These are phyloP conservation scores for Verticillium longisporum DNA, from an alignment of 2,329 filamentous ascomycete genomes.

Conservation along the genomic window DNA sequence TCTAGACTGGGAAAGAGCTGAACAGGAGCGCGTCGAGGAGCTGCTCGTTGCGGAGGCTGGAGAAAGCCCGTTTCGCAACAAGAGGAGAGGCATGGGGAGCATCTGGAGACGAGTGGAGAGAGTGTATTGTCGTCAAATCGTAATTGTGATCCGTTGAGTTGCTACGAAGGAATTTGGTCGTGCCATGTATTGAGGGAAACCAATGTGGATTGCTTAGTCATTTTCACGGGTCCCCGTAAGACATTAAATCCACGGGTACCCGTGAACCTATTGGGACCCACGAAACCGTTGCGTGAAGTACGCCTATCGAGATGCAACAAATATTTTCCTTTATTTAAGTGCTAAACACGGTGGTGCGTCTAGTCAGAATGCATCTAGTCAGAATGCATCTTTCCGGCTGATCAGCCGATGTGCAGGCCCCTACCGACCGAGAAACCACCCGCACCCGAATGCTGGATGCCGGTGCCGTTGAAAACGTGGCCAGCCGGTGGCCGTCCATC, in stretches of 20 bases:
- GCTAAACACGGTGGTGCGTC: not conserved
- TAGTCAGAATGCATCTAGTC: not conserved
- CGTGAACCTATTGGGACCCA: slow-evolving; percentile 1
- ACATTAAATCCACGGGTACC: not conserved
- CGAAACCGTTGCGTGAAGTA: no score
- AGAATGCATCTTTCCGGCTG: not conserved
- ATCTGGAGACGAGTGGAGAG: slow-evolving; percentile 6
- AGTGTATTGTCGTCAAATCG: not conserved
- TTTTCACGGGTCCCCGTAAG: not conserved
- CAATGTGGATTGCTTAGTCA: not conserved
- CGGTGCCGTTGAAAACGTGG: not conserved
- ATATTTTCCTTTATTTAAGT: not conserved
- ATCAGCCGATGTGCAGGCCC: not conserved
- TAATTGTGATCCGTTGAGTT: not conserved
- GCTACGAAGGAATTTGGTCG: not conserved
- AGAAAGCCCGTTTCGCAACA: slow-evolving; percentile 1
- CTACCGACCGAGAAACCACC: not conserved
- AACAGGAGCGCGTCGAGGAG: slow-evolving; percentile 14
- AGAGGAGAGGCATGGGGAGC: slow-evolving; percentile 4
- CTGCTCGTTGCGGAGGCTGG: slow-evolving; percentile 8
- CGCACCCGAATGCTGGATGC: not conserved
- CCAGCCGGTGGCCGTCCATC: not conserved
- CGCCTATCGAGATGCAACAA: not conserved
- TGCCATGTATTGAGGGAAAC: no score
- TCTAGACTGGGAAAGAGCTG: slow-evolving; percentile 13